phyloP scores from a whole-genome alignment of 805 yeast species.

The Wickerhamomyces xylosicus region DNA sequence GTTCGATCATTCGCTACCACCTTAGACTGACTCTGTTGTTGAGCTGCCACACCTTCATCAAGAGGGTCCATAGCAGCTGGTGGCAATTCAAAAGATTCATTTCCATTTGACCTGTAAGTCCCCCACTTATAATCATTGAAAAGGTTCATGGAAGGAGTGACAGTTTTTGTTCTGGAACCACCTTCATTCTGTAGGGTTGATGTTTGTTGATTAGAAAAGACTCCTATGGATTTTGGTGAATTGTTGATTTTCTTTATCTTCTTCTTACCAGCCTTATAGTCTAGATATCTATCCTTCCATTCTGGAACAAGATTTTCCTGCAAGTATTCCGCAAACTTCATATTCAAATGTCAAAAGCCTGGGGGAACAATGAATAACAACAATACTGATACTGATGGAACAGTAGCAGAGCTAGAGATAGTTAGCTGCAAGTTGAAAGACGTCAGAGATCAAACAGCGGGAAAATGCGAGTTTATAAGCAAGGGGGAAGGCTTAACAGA shows the following conservation, averaged over 20 bases:
- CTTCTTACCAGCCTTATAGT: constrained; percentile 39
- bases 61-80: constrained; percentile 15
- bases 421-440: background rate
- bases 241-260: constrained; percentile 17
- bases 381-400: too few species aligned
- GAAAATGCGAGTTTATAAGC: background rate
- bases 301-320: constrained; percentile 47
- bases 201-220: constrained; percentile 1
- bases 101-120: background rate
- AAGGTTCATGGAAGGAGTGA: background rate
- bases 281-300: constrained; percentile 77
- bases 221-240: constrained; percentile 7
- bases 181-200: constrained; percentile 2
- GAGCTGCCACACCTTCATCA: background rate
- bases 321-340: constrained; percentile 11
- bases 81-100: constrained; percentile 11
- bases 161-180: constrained; percentile 1
- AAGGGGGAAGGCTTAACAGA: too few species aligned
- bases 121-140: background rate
- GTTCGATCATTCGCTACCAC: constrained; percentile 13
- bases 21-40: background rate
- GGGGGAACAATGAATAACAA: too few species aligned
- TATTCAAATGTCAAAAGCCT: background rate
- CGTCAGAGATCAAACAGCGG: background rate
- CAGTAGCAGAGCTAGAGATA: too few species aligned